Conservation (phyloP, 495 filamentous ascomycete species). For the Penicillium riverlandense region DNA sequence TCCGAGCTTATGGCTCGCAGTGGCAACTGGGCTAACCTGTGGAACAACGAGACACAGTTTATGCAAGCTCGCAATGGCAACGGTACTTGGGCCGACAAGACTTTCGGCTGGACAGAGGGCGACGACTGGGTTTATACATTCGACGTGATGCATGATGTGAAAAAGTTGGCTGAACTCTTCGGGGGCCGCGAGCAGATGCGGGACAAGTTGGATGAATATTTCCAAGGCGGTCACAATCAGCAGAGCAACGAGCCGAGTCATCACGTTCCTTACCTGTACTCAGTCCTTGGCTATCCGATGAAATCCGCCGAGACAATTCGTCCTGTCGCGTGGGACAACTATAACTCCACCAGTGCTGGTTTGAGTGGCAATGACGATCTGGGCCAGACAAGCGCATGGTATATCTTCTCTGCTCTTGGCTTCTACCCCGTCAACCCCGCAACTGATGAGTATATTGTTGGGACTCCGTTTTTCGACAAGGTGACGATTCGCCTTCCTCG, state of each 20-base stretch:
- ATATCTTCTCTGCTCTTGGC: constrained; percentile 19
- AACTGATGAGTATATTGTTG: constrained; percentile 19
- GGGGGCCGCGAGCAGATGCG: constrained; percentile 11
- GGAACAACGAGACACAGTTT: constrained; percentile 23
- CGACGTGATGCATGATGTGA: constrained; percentile 21
- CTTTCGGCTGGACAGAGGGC: constrained; percentile 22
- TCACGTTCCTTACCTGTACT: constrained; percentile 22
- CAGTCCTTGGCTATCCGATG: constrained; percentile 12
- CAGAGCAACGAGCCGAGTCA: constrained; percentile 22
- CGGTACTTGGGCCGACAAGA: constrained; percentile 16
- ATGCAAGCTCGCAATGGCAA: constrained; percentile 23
- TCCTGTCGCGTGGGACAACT: constrained; percentile 16
- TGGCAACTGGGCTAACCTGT: constrained; percentile 13
- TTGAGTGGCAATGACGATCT: constrained; percentile 21
- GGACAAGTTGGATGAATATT: constrained; percentile 16
- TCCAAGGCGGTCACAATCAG: constrained; percentile 20
- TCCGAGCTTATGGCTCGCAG: constrained; percentile 7
- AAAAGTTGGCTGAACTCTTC: constrained; percentile 13
- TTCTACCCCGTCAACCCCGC: constrained; percentile 23
- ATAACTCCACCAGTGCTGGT: constrained; percentile 22
- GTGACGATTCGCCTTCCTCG: constrained; percentile 12
- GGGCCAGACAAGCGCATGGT: constrained; percentile 24
- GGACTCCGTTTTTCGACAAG: constrained; percentile 18
- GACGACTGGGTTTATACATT: constrained; percentile 25
- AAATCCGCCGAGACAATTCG: constrained; percentile 13